Percentiles rank a stretch among this genome's conserved stretches.
Conservation (phyloP, 2,329 filamentous ascomycete species). For the Pyricularia sp. region DNA sequence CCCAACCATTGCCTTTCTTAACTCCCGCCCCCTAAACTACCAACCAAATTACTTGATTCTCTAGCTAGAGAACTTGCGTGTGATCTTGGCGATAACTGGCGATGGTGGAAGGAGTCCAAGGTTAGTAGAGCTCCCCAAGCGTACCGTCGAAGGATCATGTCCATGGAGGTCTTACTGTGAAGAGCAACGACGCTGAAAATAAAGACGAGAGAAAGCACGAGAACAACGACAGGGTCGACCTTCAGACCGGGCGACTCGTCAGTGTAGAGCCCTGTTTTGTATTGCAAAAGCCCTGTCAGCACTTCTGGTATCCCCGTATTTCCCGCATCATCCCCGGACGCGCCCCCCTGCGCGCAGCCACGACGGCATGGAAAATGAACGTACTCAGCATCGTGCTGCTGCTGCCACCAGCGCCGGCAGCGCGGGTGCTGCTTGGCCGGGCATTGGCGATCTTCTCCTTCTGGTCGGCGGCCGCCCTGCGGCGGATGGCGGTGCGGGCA, state of each 20-base stretch:
- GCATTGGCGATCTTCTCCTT: constrained; percentile 96
- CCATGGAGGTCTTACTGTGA: constrained; percentile 63
- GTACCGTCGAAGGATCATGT: background rate
- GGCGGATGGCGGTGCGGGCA: constrained; percentile 88
- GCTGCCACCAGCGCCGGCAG: constrained; percentile 89
- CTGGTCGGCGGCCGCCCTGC: constrained; percentile 91
- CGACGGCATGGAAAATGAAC: constrained; percentile 22
- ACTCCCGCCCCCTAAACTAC: background rate
- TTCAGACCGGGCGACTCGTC: constrained; percentile 96
- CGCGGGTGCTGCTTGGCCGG: constrained; percentile 81
- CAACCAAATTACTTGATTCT: constrained; percentile 7
- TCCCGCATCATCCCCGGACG: background rate
- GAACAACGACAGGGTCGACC: constrained; percentile 94
- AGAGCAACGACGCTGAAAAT: constrained; percentile 98
- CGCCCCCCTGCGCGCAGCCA: background rate
- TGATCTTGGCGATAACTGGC: constrained; percentile 15
- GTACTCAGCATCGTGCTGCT: constrained; percentile 97
- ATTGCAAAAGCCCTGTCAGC: background rate
- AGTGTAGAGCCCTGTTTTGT: constrained; percentile 73
- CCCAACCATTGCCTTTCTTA: background rate
- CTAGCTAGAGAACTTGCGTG: constrained; percentile 17
- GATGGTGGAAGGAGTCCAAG: background rate
- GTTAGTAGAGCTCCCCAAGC: background rate
- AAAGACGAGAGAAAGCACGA: constrained; percentile 93
- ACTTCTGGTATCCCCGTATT: background rate